Percentiles rank a stretch among this genome's conserved stretches.
phyloP scores from a whole-genome alignment of 495 filamentous ascomycete species.

The Lasiosphaeria ovina region DNA sequence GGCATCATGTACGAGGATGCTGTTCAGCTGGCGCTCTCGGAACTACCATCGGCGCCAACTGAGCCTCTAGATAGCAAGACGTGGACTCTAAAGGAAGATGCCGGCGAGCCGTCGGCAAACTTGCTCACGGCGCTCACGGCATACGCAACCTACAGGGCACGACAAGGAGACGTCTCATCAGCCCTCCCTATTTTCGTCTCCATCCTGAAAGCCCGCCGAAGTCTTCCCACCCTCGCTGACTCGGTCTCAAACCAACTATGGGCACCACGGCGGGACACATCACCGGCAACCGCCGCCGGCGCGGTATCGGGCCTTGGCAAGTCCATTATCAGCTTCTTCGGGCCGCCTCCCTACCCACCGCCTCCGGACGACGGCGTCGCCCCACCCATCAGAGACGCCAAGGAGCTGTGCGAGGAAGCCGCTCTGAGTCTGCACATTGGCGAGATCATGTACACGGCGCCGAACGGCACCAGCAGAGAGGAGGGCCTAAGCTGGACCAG shows the following conservation, averaged over 20 bases:
- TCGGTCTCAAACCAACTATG: constrained; percentile 8
- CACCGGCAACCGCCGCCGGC: constrained; percentile 15
- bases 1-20: constrained; percentile 30
- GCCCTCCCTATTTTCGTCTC: constrained; percentile 88
- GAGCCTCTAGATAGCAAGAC: constrained; percentile 59
- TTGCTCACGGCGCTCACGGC: constrained; percentile 71
- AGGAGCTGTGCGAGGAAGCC: constrained; percentile 76
- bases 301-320: constrained; percentile 26
- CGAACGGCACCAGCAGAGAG: constrained; percentile 37
- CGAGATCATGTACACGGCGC: constrained; percentile 77
- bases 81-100: constrained; percentile 55
- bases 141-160: constrained; percentile 72
- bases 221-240: constrained; percentile 29
- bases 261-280: neutral
- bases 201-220: constrained; percentile 68
- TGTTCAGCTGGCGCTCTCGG: constrained; percentile 30
- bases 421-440: constrained; percentile 86
- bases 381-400: constrained; percentile 56
- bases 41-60: constrained; percentile 27
- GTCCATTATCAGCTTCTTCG: constrained; percentile 41
- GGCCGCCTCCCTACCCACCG: constrained; percentile 59
- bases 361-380: constrained; percentile 63
- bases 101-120: constrained; percentile 61
- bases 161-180: constrained; percentile 54
- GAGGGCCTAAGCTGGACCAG: constrained; percentile 81